These are phyloP conservation scores for Boletales sp. DNA, from an alignment of 768 basidiomycete species.

Conservation along the genomic window DNA sequence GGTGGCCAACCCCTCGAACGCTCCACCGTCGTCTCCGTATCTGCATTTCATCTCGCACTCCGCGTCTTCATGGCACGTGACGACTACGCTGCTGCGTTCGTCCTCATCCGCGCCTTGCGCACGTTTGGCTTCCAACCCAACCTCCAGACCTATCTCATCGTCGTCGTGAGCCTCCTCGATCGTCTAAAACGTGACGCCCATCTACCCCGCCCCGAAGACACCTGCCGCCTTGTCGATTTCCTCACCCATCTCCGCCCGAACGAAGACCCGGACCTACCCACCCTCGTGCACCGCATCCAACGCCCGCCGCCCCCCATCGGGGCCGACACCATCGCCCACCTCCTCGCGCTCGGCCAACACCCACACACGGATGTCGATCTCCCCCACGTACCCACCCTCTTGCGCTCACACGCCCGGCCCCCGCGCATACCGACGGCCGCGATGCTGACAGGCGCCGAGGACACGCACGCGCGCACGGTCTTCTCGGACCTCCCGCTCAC, in stretches of 20 bases:
- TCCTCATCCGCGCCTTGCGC: conserved; percentile 34
- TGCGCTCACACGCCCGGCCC: neutral
- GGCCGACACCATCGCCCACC: conserved; percentile 14
- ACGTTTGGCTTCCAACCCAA: conserved; percentile 30
- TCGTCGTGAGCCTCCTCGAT: conserved; percentile 37
- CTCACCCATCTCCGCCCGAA: conserved; percentile 16
- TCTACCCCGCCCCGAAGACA: neutral
- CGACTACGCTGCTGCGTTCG: conserved; percentile 48
- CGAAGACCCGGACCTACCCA: conserved; percentile 15
- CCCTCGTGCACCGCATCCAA: conserved; percentile 15
- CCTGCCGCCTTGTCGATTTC: conserved; percentile 24
- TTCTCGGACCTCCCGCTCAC: conserved; percentile 19
- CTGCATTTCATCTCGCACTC: conserved; percentile 40
- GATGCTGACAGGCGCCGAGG: conserved; percentile 16
- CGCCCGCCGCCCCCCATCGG: conserved; percentile 8
- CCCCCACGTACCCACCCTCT: neutral
- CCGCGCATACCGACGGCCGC: conserved; percentile 10
- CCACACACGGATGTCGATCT: conserved; percentile 3
- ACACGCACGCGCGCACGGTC: neutral
- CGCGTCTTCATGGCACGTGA: conserved; percentile 40
- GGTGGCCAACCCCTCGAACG: conserved; percentile 10
- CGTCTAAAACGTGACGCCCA: conserved; percentile 25
- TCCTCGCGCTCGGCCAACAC: conserved; percentile 18
- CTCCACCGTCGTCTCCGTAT: conserved; percentile 29
- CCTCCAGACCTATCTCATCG: conserved; percentile 37